A percentile compares a stretch with the other conserved stretches of the same genome.
Evolutionary conservation across 768 basidiomycete genomes (phyloP).

Genomic region (Leccinum broughii): DNA sequence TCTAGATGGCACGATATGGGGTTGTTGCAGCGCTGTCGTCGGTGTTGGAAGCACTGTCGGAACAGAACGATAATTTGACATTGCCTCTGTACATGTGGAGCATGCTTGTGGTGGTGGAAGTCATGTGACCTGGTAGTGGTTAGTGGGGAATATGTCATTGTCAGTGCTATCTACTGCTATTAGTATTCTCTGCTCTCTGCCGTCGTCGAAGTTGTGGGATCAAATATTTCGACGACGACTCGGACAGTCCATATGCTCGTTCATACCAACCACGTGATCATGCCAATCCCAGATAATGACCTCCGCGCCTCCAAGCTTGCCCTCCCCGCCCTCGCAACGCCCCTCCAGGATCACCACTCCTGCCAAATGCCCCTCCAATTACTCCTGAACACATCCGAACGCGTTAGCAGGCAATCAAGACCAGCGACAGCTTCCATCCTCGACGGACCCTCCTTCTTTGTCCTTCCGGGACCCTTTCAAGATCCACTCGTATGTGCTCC

Average conservation of each 20-base stretch:
- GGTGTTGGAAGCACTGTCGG: conserved; percentile 85
- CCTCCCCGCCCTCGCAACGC: conserved; percentile 20
- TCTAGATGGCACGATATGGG: conserved; percentile 66
- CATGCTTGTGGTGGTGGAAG: conserved; percentile 59
- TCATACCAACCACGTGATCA: conserved; percentile 25
- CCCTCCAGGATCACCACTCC: conserved; percentile 24
- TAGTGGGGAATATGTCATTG: conserved; percentile 18
- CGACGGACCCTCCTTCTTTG: conserved; percentile 39
- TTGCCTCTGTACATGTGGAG: conserved; percentile 97
- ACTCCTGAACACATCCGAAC: conserved; percentile 29
- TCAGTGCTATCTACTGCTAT: conserved; percentile 2
- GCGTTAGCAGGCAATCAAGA: conserved; percentile 32
- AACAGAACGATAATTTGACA: conserved; percentile 97
- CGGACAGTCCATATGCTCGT: background rate
- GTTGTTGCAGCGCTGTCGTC: conserved; percentile 63
- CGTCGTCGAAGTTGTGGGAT: background rate
- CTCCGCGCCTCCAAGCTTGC: conserved; percentile 9
- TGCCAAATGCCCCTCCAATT: conserved; percentile 38
- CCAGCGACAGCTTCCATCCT: conserved; percentile 47
- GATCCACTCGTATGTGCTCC: conserved; percentile 13
- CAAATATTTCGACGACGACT: background rate
- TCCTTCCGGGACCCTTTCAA: conserved; percentile 40
- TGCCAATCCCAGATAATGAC: conserved; percentile 30
- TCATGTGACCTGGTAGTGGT: conserved; percentile 29
- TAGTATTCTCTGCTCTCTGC: background rate